Evolutionary conservation across 306 rosid genomes (phyloP).

Genomic region (Casuarina cunninghamiana): DNA sequence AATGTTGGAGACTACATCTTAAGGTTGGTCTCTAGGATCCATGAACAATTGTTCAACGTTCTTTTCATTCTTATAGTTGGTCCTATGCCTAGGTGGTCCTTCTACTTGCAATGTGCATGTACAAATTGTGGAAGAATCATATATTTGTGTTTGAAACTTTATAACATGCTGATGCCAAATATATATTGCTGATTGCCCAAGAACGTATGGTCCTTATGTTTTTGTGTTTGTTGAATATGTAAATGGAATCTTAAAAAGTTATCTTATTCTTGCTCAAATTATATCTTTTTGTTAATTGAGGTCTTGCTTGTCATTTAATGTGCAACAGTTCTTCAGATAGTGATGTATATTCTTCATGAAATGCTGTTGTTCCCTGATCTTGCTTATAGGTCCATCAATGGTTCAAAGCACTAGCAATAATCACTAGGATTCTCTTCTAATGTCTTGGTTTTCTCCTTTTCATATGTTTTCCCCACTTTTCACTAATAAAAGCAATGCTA

Average conservation of each 20-base stretch:
- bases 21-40: constrained; percentile 58
- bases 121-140: constrained; percentile 3
- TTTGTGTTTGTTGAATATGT: neutral
- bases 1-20: constrained; percentile 76
- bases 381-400: neutral
- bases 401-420: neutral
- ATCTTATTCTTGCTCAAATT: neutral
- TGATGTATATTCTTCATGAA: constrained; percentile 8
- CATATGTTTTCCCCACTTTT: neutral
- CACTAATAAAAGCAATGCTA: neutral
- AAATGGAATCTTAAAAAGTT: neutral
- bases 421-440: neutral
- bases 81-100: neutral
- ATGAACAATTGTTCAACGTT: neutral
- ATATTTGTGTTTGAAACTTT: constrained; percentile 4
- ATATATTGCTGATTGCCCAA: neutral
- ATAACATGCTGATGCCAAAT: neutral
- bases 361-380: neutral
- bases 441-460: neutral
- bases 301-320: neutral
- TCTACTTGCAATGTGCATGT: neutral
- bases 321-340: neutral
- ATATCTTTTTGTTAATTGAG: neutral
- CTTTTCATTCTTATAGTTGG: neutral
- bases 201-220: neutral